These are phyloP conservation scores for Tilletia horrida DNA, from an alignment of 1,284 basidiomycete species.

Conservation along the genomic window DNA sequence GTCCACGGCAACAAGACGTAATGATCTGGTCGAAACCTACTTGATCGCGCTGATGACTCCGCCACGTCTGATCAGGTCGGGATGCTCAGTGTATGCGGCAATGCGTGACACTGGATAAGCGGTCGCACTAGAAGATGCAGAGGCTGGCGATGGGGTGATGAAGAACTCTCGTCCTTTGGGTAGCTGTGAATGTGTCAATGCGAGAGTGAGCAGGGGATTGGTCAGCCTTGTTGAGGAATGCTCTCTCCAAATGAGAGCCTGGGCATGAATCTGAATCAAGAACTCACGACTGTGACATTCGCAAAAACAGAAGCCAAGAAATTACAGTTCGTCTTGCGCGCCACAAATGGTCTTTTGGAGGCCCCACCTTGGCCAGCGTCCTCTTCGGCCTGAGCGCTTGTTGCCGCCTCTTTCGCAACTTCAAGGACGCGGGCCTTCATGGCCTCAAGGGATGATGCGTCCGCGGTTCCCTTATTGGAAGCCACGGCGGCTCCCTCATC, in stretches of 20 bases:
- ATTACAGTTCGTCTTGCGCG: conserved; percentile 52
- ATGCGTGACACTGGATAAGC: conserved; percentile 51
- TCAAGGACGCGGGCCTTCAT: conserved; percentile 45
- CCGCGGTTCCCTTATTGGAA: conserved; percentile 21
- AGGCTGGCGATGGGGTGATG: conserved; percentile 39
- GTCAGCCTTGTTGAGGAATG: no score
- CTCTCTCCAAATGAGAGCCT: no score
- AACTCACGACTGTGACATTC: conserved; percentile 39
- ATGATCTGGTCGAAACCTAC: conserved; percentile 9
- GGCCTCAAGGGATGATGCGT: conserved; percentile 38
- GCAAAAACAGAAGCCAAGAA: conserved; percentile 54
- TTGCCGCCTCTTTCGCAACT: conserved; percentile 22
- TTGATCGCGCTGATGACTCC: conserved; percentile 53
- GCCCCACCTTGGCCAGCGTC: conserved; percentile 37
- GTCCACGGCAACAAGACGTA: not conserved
- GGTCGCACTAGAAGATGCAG: conserved; percentile 33
- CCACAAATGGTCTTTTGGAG: conserved; percentile 28
- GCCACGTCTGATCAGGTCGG: conserved; percentile 51
- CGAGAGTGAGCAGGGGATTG: no score
- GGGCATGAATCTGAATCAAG: not conserved
- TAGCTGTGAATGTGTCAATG: conserved; percentile 15
- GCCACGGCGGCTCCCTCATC: conserved; percentile 52
- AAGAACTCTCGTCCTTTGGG: conserved; percentile 52
- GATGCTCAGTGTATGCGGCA: conserved; percentile 53
- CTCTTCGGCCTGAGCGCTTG: conserved; percentile 27